A percentile compares a stretch with the other conserved stretches of the same genome.
Conservation (phyloP, 768 basidiomycete species). For the Leucocoprinus leucothites region DNA sequence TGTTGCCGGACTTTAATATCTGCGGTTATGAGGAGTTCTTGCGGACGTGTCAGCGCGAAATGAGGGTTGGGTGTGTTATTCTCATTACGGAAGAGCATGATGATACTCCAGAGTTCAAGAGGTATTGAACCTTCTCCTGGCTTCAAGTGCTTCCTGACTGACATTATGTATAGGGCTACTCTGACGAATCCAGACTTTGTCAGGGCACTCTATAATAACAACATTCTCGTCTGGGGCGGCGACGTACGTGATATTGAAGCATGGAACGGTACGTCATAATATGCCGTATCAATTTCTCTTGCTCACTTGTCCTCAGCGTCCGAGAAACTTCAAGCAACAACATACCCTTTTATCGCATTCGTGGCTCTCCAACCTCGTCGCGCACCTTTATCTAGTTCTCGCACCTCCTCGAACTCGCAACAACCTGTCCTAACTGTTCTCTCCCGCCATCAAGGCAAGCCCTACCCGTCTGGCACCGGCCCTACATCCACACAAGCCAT, state of each 20-base stretch:
- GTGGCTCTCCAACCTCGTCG: conserved; percentile 80
- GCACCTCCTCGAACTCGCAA: conserved; percentile 24
- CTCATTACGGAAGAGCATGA: conserved; percentile 91
- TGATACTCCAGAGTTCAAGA: conserved; percentile 83
- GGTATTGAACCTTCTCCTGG: conserved; percentile 35
- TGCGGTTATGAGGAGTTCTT: conserved; percentile 83
- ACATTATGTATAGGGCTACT: conserved; percentile 47
- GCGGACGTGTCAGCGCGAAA: conserved; percentile 64
- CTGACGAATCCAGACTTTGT: conserved; percentile 74
- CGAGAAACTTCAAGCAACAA: conserved; percentile 81
- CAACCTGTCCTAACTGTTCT: conserved; percentile 71
- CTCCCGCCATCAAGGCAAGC: conserved; percentile 78
- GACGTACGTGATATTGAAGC: conserved; percentile 83
- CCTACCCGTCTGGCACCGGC: conserved; percentile 30
- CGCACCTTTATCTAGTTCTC: conserved; percentile 30
- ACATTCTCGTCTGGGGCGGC: conserved; percentile 88
- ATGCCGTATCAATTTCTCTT: conserved; percentile 10
- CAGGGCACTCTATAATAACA: conserved; percentile 63
- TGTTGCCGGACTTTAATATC: conserved; percentile 78
- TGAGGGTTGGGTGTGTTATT: conserved; percentile 73
- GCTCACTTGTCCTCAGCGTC: conserved; percentile 29
- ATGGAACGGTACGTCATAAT: conserved; percentile 52
- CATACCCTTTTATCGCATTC: conserved; percentile 92
- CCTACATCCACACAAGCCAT: conserved; percentile 66
- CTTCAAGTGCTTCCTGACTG: not conserved